Evolutionary conservation across 2,329 filamentous ascomycete species (phyloP), one percentile per base, ranked within the genome.

Genomic region (Aureobasidium sp.): DNA sequence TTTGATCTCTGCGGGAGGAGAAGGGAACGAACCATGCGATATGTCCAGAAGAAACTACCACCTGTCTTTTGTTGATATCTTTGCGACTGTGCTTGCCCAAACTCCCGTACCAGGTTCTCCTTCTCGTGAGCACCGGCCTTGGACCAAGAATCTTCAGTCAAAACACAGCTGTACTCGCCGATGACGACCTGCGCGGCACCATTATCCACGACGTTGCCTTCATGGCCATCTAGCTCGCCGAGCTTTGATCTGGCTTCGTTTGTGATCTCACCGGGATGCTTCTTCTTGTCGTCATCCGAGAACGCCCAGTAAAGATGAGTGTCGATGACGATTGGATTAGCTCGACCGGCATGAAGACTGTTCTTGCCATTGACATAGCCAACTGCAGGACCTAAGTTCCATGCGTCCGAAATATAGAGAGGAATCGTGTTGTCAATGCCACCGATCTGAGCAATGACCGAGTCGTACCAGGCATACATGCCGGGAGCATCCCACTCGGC

Each of bases 231-330:
- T 8, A 84, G 70, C 47, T 79, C 75, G 1, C 64, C 64, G 0
- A 84, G 71, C 62, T 80, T 81, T 11, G 63, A 68, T 15, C 68
- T 66, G 0, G 79, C 77, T 60, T 79, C 77, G 15, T 69, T 64
- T 39, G 80, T 80, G 63, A 85, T 81, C 60, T 84, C 73, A 52
- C 79, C 76, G 2, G 84, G 82, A 14, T 77, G 72, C 64, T 80
- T 79, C 11, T 69, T 68, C 66, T 80, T 80, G 69, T 85, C 79
- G 1, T 72, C 74, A 12, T 82, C 79, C n/a, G 77, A 75, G 68
- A 84, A 85, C 42, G 79, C 80, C 75, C 81, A 86, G 69, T 86
- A 85, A 62, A 79, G 77, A 69, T 85, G 83, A 14, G 82, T 84
- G 65, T 85, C 84, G 29, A 86, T 74, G 25, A 85, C 71, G 8